Percentiles rank a stretch among this genome's conserved stretches.
These are phyloP conservation scores for Fusarium nurragi DNA, from an alignment of 2,329 filamentous ascomycete species.

Conservation along the genomic window DNA sequence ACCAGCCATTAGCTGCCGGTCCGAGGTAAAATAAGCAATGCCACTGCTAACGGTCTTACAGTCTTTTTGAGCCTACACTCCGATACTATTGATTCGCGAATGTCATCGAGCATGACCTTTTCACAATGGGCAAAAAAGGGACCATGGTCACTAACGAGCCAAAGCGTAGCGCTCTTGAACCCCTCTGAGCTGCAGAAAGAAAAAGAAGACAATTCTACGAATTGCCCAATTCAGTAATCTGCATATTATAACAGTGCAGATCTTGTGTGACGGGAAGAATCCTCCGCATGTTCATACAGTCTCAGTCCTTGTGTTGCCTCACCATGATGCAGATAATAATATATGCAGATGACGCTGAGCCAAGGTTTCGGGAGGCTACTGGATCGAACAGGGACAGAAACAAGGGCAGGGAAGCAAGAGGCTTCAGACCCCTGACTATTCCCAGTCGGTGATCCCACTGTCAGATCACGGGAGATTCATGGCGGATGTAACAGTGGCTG, in stretches of 20 bases:
- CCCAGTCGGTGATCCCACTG: conserved; percentile 19
- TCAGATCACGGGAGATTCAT: conserved; percentile 28
- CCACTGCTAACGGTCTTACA: conserved; percentile 18
- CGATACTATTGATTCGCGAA: conserved; percentile 12
- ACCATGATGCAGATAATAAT: neutral
- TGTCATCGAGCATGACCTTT: neutral
- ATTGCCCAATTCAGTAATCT: neutral
- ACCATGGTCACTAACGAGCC: neutral
- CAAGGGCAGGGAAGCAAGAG: neutral
- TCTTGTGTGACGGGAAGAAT: neutral
- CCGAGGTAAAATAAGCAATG: conserved; percentile 7
- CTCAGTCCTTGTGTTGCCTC: neutral
- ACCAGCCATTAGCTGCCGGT: conserved; percentile 4
- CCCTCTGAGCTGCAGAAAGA: neutral
- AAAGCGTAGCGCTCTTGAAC: neutral
- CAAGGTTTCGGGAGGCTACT: neutral
- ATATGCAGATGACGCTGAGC: conserved; percentile 4
- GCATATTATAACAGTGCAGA: neutral
- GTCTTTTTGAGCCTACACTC: conserved; percentile 4
- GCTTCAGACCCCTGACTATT: conserved; percentile 19
- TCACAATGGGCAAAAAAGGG: neutral
- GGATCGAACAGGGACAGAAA: neutral
- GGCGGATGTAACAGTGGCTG: conserved; percentile 29
- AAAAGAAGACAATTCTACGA: neutral
- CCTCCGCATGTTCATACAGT: neutral